Base-by-base conservation (phyloP, 2,329 filamentous ascomycete genomes). In the Fusarium tricinctum region DNA sequence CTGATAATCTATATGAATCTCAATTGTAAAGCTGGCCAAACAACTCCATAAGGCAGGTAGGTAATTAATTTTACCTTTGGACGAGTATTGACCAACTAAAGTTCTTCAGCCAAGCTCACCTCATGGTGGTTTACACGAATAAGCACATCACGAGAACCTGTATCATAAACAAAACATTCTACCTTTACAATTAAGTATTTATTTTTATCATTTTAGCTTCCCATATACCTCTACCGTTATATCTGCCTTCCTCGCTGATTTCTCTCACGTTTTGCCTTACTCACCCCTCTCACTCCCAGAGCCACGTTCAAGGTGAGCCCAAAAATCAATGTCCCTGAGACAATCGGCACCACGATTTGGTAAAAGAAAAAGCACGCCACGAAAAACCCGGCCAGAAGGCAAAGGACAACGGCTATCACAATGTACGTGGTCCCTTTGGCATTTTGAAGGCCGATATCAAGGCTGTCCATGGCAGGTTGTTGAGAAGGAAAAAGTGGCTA, bases 341-440 rank as follows among this genome's bases (percentile, higher is more conserved):
- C 20, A 33, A 23, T 48, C 48, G 60, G 53, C 20, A 60, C 53
- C 23, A 48, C 48, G 33, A 30, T 54, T 22, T 65, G 38, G 15
- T 60, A 60, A 20, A 60, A 46, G 26, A 65, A 45, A 42, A 60
- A 48, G 28, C 40, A 45, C n/a, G 28, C 8, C 28, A 49, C 62
- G 15, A 54, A 42, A 15, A 46, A 32, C 5, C 38, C 62, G 8
- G 33, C 43, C 22, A 35, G 19, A 15, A 65, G 42, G 12, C 59
- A 46, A 14, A 65, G 33, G n/a, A 42, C 15, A 14, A 42, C 17
- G 7, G 50, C 28, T 20, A 63, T 64, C 9, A 28, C 40, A 32
- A 33, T 23, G 40, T 51, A 58, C 7, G 51, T 51, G 22, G 35
- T 30, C 20, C 45, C 19, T 51, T 26, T 58, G n/a, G 45, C 45